Base-by-base conservation (phyloP, 768 basidiomycete species). In the Russula olivacea region DNA sequence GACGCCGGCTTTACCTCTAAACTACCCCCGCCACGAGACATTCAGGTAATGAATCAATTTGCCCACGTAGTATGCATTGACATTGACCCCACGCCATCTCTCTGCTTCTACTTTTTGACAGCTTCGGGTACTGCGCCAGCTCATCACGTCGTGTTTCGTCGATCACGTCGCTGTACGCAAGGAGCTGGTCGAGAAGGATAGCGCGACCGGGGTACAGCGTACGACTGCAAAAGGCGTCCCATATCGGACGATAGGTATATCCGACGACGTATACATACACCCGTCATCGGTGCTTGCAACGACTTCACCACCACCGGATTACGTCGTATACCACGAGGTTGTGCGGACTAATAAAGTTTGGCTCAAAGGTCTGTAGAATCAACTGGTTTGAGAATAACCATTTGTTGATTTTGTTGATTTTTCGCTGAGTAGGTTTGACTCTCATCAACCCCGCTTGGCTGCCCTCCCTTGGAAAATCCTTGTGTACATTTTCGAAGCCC, bases 101-200 rank as follows among this genome's bases (percentile, higher is more conserved):
- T 47, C n/a, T 40, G 14, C 15, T 23, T 51, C 7, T n/a, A 2
- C 4, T 58, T 28, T 41, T 43, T 63, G 38, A 12, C 57, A 98
- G 91, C 79, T 98, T 67, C 98, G 96, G 73, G 85, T 91, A 19
- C 78, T 99, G 12, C 83, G 91, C 45, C 97, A 98, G 71, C 80
- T 98, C 11, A 71, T 98, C 51, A 80, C 90, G 0, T 88, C 96
- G 11, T 91, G 85, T 17, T 98, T 97, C 75, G 91, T 98, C 67
- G 95, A 99, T 73, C 93, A 96, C 74, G 85, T 98, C 15, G 97
- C 97, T 9, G 81, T 95, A 15, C 85, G 97, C 30, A 92, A 89
- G 71, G 96, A 98, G 71, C 73, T 91, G 38, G 79, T 86, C 15
- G 81, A 85, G 50, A 84, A 83, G 64, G 76, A 79, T 53, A 75